A percentile compares a stretch with the other conserved stretches of the same genome.
These are phyloP conservation scores for Leishmania mexicana DNA, from an alignment of 208 protist genomes.

Conservation along the genomic window DNA sequence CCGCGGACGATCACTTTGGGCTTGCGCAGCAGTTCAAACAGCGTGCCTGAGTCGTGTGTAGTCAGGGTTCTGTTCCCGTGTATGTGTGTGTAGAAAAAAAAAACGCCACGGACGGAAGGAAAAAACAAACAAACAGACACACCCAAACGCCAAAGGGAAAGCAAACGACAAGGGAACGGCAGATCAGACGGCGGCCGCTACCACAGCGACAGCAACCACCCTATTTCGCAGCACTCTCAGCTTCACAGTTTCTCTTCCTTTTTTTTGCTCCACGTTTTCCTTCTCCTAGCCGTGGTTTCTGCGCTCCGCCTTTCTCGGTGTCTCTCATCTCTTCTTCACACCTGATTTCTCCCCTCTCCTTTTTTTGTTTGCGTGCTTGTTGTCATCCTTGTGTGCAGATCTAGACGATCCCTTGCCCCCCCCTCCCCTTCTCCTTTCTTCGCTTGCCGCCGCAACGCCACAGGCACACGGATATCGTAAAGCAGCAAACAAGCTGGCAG, in stretches of 20 bases:
- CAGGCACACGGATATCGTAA: neutral
- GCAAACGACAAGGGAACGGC: neutral
- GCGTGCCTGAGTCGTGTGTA: neutral
- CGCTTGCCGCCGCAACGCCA: neutral
- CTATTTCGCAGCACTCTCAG: neutral
- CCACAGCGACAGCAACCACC: neutral
- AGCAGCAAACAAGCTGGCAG: neutral
- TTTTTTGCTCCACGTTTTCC: no score
- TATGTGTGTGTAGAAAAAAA: neutral
- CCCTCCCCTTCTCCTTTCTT: neutral
- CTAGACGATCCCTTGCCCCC: neutral
- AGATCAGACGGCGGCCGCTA: neutral
- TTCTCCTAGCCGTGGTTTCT: neutral
- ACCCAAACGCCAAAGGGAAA: neutral
- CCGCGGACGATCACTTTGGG: neutral
- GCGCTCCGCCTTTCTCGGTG: neutral
- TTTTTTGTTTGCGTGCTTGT: neutral
- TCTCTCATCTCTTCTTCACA: neutral
- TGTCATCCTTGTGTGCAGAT: conserved; percentile 1
- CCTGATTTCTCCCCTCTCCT: conserved; percentile 2
- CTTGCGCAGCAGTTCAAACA: neutral
- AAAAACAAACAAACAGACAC: neutral
- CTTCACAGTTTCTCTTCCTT: neutral
- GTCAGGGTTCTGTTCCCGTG: neutral
- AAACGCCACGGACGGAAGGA: neutral